These are phyloP conservation scores for Tausonia pullulans DNA, from an alignment of 1,284 basidiomycete genomes.

Conservation along the genomic window DNA sequence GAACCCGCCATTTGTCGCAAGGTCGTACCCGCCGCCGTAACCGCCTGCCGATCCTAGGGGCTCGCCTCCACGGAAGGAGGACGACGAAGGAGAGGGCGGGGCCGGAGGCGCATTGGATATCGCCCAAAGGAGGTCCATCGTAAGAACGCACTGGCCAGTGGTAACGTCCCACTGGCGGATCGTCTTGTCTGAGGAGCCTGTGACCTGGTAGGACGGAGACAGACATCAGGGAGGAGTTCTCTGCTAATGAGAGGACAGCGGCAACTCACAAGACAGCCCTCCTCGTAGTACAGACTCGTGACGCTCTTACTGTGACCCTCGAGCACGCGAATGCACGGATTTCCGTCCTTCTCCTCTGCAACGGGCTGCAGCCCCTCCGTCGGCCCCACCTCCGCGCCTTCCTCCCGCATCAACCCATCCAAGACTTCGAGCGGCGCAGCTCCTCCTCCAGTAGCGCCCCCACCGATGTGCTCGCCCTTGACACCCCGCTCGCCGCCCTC, in stretches of 20 bases:
- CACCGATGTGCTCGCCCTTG: not conserved
- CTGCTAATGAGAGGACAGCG: not conserved
- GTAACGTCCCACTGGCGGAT: conserved; percentile 95
- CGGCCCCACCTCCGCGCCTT: conserved; percentile 41
- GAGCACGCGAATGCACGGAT: conserved; percentile 54
- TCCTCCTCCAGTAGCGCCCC: not conserved
- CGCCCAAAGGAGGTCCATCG: conserved; percentile 99
- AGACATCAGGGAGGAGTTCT: conserved; percentile 1
- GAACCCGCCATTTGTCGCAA: conserved; percentile 39
- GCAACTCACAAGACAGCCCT: conserved; percentile 67
- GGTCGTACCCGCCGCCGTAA: conserved; percentile 6
- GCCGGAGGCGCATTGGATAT: conserved; percentile 77
- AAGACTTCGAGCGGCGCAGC: not conserved
- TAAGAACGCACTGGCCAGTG: conserved; percentile 95
- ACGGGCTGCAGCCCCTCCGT: conserved; percentile 6
- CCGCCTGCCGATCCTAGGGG: not conserved
- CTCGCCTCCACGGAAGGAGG: conserved; percentile 17
- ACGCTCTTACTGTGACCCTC: conserved; percentile 90
- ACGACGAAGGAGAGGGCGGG: conserved; percentile 36
- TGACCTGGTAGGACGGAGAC: conserved; percentile 48
- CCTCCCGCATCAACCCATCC: conserved; percentile 40
- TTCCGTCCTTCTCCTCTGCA: conserved; percentile 28
- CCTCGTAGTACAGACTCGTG: conserved; percentile 89
- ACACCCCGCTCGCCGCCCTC: conserved; percentile 11
- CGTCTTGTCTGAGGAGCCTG: conserved; percentile 96